These are phyloP conservation scores for Cucurbita argyrosperma DNA, from an alignment of 306 rosid species.

Conservation along the genomic window DNA sequence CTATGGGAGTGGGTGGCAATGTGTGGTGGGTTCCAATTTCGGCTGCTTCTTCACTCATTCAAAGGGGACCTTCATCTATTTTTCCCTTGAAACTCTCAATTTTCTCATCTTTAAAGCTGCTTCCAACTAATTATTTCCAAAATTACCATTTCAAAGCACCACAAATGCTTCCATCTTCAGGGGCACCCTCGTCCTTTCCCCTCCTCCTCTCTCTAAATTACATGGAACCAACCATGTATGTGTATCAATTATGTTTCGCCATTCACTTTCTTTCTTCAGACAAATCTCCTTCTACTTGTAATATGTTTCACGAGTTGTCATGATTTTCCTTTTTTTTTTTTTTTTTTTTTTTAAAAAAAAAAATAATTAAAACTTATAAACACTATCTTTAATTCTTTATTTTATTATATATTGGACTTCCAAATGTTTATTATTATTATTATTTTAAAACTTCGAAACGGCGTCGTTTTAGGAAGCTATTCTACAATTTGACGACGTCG, in stretches of 20 bases:
- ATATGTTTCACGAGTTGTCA: too few relatives aligned
- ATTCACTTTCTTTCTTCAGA: not conserved
- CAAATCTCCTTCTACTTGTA: not conserved
- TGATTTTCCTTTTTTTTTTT: too few relatives aligned
- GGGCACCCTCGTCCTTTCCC: not conserved
- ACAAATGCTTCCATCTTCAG: not conserved
- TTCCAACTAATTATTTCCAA: not conserved
- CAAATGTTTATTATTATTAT: too few relatives aligned
- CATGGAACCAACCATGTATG: too few relatives aligned
- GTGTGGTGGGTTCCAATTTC: constrained; percentile 69
- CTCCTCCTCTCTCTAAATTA: too few relatives aligned
- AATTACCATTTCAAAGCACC: not conserved
- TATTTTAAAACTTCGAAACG: not conserved
- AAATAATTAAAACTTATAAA: too few relatives aligned
- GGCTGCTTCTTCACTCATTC: constrained; percentile 68
- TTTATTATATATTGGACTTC: too few relatives aligned
- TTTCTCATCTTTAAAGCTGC: constrained; percentile 58
- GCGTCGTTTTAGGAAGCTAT: not conserved
- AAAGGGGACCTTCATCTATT: constrained; percentile 56
- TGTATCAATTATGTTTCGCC: too few relatives aligned
- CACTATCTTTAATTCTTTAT: not conserved
- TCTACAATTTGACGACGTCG: not conserved
- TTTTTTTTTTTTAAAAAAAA: too few relatives aligned
- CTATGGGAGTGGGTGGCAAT: constrained; percentile 78
- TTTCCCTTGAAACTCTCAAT: constrained; percentile 55